Conservation (phyloP, 257 asterid species). For the Solanum medicagineum region DNA sequence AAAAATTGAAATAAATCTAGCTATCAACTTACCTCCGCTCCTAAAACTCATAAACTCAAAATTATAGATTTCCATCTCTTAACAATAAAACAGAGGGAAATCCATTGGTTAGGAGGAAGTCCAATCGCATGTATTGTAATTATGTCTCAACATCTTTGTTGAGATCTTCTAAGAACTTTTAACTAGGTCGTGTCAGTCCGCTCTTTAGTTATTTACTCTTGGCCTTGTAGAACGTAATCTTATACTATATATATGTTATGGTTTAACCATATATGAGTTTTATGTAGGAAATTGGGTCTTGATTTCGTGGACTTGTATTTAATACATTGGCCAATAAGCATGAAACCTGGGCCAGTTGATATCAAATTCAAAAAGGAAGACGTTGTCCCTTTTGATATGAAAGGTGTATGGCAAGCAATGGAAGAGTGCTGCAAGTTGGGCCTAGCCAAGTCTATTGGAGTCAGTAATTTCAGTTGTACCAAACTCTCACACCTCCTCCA, state of each 20-base stretch:
- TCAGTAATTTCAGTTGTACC: neutral
- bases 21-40: neutral
- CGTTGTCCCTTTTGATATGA: neutral
- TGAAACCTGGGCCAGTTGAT: neutral
- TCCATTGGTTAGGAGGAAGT: neutral
- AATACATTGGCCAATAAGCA: neutral
- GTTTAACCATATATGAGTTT: neutral
- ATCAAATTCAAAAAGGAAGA: neutral
- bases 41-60: neutral
- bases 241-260: neutral
- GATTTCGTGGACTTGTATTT: neutral
- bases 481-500: neutral
- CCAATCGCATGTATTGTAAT: neutral
- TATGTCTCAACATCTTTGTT: neutral
- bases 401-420: neutral
- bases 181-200: neutral
- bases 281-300: neutral
- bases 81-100: neutral
- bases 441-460: neutral
- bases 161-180: neutral
- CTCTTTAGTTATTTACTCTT: neutral
- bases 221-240: neutral
- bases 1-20: too few relatives aligned
- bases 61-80: neutral
- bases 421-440: neutral